These are phyloP conservation scores for Sclerotinia subarctica DNA, from an alignment of 2,329 filamentous ascomycete species.

Conservation along the genomic window DNA sequence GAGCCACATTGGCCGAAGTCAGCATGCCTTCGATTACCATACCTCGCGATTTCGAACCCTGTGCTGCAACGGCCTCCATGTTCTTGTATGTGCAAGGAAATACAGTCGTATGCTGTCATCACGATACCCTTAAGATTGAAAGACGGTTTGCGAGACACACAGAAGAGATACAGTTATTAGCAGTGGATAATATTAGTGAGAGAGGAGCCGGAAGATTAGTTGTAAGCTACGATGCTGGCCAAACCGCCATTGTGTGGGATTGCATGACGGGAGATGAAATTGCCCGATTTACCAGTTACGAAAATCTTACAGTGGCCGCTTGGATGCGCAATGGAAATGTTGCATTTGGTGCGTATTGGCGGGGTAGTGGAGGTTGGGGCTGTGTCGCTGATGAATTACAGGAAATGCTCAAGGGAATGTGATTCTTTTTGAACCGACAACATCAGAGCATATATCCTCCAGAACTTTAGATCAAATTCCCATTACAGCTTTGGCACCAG, in stretches of 20 bases:
- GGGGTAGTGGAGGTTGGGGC: constrained; percentile 16
- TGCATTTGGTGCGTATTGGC: constrained; percentile 72
- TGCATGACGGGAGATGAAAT: constrained; percentile 87
- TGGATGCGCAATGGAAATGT: constrained; percentile 99
- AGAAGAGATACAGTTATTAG: constrained; percentile 78
- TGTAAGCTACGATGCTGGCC: constrained; percentile 87
- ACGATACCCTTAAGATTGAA: constrained; percentile 88
- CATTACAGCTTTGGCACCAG: constrained; percentile 88
- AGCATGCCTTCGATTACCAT: constrained; percentile 49
- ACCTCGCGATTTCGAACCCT: constrained; percentile 71
- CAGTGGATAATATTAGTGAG: constrained; percentile 89
- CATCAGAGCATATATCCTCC: constrained; percentile 86
- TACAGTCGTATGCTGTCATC: constrained; percentile 81
- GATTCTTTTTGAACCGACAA: constrained; percentile 89
- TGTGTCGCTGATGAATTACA: constrained; percentile 41
- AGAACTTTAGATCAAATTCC: constrained; percentile 89
- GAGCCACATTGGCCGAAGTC: constrained; percentile 50
- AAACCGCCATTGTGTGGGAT: constrained; percentile 96
- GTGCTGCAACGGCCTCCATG: constrained; percentile 85
- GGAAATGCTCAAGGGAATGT: constrained; percentile 91
- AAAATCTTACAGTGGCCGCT: constrained; percentile 75
- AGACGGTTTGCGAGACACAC: constrained; percentile 79
- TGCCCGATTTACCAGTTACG: constrained; percentile 88
- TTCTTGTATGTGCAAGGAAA: constrained; percentile 85
- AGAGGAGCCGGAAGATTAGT: constrained; percentile 78